phyloP scores from a whole-genome alignment of 768 basidiomycete genomes.

The Fomitopsis serialis region DNA sequence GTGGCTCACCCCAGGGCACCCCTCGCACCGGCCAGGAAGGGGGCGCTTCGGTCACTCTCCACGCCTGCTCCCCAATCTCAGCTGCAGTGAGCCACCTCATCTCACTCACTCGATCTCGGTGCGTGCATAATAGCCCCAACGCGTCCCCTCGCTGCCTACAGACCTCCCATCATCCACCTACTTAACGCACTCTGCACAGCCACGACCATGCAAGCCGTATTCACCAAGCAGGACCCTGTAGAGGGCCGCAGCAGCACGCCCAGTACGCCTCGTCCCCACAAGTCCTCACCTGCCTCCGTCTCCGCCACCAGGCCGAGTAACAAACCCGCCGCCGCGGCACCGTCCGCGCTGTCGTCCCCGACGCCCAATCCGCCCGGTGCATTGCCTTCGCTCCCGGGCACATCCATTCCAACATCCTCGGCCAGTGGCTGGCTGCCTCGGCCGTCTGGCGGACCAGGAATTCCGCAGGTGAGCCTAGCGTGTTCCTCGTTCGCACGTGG shows the following conservation, averaged over 20 bases:
- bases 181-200: neutral
- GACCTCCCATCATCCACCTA: neutral
- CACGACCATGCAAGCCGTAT: neutral
- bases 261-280: neutral
- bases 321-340: neutral
- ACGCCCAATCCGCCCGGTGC: neutral
- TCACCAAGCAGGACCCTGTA: neutral
- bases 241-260: neutral
- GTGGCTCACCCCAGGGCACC: neutral
- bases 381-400: too few relatives aligned
- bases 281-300: neutral
- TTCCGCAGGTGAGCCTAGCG: constrained; percentile 2
- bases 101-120: neutral
- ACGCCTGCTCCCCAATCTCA: neutral
- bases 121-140: neutral
- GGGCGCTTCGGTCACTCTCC: neutral
- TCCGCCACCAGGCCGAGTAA: neutral
- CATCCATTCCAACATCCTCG: too few relatives aligned
- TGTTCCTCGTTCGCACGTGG: neutral
- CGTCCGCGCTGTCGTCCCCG: neutral
- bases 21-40: neutral
- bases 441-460: too few relatives aligned
- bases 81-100: neutral
- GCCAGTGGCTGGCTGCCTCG: too few relatives aligned
- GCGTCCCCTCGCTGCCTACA: neutral